Evolutionary conservation across 805 yeast genomes (phyloP).

Genomic region (Maudiozyma saulgeensis): DNA sequence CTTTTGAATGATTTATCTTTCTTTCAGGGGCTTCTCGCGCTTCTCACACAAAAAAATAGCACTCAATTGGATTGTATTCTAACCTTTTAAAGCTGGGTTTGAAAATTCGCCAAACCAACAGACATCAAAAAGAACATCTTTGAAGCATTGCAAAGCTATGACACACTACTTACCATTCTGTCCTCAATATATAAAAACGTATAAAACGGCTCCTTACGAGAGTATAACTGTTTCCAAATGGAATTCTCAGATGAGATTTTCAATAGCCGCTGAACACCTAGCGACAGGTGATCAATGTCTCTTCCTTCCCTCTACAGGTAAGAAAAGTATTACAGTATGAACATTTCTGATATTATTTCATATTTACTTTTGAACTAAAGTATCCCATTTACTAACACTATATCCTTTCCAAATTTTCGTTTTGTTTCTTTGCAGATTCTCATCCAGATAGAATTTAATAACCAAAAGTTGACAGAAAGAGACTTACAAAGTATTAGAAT

Average conservation of each 20-base stretch:
- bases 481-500: not conserved
- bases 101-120: too few relatives aligned
- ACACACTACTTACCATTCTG: too few relatives aligned
- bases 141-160: too few relatives aligned
- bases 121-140: too few relatives aligned
- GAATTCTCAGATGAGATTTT: not conserved
- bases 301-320: not conserved
- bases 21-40: too few relatives aligned
- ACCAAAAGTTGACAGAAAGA: not conserved
- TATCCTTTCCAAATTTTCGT: too few relatives aligned
- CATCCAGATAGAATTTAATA: not conserved
- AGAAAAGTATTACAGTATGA: not conserved
- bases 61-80: too few relatives aligned
- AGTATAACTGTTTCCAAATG: not conserved
- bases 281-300: not conserved
- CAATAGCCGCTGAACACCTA: not conserved
- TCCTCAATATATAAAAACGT: not conserved
- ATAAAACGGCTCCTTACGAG: not conserved
- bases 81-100: too few relatives aligned
- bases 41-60: too few relatives aligned
- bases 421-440: not conserved
- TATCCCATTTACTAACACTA: not conserved
- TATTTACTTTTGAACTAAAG: not conserved
- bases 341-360: not conserved
- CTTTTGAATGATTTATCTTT: too few relatives aligned